phyloP scores from a whole-genome alignment of 1,139 yeast species.

The Kurtzmaniella quercitrusa region DNA sequence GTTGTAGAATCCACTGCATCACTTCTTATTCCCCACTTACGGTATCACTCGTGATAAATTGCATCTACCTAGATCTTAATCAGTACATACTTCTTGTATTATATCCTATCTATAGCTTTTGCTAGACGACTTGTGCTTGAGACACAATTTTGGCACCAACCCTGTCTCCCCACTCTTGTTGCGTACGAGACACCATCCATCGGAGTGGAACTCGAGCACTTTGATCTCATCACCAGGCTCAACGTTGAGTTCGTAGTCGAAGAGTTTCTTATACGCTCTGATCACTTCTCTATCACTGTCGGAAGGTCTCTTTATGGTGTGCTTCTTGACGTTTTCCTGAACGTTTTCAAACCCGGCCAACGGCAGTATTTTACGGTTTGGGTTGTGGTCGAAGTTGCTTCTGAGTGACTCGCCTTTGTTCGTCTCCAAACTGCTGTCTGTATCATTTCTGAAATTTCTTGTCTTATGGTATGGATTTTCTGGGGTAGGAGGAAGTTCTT shows the following conservation, averaged over 20 bases:
- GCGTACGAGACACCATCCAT: conserved; percentile 38
- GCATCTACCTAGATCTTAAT: too few species aligned
- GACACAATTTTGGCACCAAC: conserved; percentile 32
- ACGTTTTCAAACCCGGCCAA: neutral
- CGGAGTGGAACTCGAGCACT: conserved; percentile 25
- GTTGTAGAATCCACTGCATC: too few species aligned
- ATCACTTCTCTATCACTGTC: conserved; percentile 15
- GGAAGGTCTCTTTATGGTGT: neutral
- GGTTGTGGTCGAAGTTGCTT: neutral
- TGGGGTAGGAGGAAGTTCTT: conserved; percentile 2
- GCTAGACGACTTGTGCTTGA: conserved; percentile 10
- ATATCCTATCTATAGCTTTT: neutral
- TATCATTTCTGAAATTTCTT: conserved; percentile 3
- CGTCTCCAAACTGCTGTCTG: conserved; percentile 5
- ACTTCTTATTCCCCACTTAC: too few species aligned
- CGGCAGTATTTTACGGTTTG: neutral
- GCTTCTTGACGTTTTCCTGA: neutral
- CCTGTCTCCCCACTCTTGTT: conserved; percentile 17
- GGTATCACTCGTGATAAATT: too few species aligned
- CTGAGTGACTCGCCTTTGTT: too few species aligned
- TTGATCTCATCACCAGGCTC: conserved; percentile 28
- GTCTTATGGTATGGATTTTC: conserved; percentile 1
- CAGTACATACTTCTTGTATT: neutral
- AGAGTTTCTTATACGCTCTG: conserved; percentile 22
- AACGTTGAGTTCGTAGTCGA: conserved; percentile 33